Evolutionary conservation across 371 early-diverging fungal species (phyloP), one percentile per base, ranked within the genome.

Genomic region (Nosema muscidifuracis): DNA sequence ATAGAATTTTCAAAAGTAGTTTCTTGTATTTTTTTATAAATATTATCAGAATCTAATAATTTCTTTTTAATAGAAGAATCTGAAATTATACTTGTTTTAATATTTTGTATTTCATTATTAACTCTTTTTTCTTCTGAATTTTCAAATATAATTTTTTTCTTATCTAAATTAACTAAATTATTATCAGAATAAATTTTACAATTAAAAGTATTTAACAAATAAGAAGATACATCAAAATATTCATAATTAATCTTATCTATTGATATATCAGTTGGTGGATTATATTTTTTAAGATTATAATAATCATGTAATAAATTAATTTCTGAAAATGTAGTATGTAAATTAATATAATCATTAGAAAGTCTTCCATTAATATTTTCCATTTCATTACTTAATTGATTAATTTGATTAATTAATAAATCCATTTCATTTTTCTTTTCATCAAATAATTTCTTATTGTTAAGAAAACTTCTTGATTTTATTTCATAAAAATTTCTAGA

Each of bases 261-360:
- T 22, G 44, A n/a, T 13, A 77, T 38, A 18, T 72, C 58, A 33
- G 60, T 47, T 13, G 77, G 77, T 2, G 77, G 68, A 6, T 10
- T 34, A 33, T 72, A 77, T 36, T 24, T 43, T 33, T 73, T 68
- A n/a, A 77, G 20, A 40, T 53, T 68, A 30, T 70, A 63, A 36
- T 38, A 16, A 10, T 65, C 18, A 61, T 77, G 73, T n/a, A 73
- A 16, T 6, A 36, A 31, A 53, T 58, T 60, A 36, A 77, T 67
- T 30, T 50, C 55, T 26, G 43, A 34, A n/a, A 56, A 47, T 12
- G 72, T 43, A 6, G 42, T 64, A 30, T 67, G 28, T 24, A 77
- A 40, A 30, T 67, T 38, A 10, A 66, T 15, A 57, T 28, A 71
- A 26, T 57, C 63, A 16, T 22, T 40, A 16, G 50, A 22, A 10